Evolutionary conservation across 164 flowering plant species (phyloP), one percentile per base, ranked within the genome.

Genomic region (Paratinospora sagittata): DNA sequence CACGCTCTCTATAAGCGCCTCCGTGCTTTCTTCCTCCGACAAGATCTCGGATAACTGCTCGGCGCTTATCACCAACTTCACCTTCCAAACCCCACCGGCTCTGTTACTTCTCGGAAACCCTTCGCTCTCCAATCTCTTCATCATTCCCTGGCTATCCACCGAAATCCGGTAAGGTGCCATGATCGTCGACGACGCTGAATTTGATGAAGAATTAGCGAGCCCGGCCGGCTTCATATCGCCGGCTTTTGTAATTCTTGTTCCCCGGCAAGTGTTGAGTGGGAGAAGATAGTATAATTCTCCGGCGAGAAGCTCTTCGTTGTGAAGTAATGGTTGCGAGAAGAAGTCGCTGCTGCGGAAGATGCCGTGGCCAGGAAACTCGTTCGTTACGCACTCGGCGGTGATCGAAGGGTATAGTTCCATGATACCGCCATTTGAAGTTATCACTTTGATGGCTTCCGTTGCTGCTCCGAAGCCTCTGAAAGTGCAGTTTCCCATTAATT

Each of bases 31-130:
- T 69, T 88, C 91, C 37, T 89, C 83, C 0, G 96, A 81, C 74
- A 94, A 26, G 16, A 94, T 94, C 76, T 88, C 88, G 73, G 84
- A 2, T 78, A 94, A 62, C 78, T 88, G 87, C 75, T 84, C 85
- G 3, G 92, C 89, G 57, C 83, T 84, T 4, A 94, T 92, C 63
- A 87, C 97, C 68, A 94, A 82, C 89, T 88, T 90, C 81, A 94
- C 98, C 77, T 91, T 94, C 98, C 98, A 94, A 66, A 90, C 76
- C 23, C 93, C 89, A 27, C 61, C 24, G 0, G 45, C 60, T 13
- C 55, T 68, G 26, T 49, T 78, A 19, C 67, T 49, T 64, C 83
- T 77, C 0, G 83, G 77, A 23, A 81, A 75, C 6, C 74, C 84
- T 13, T 84, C 89, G 0, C 79, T 80, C n/a, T 72, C 80, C 6